Evolutionary conservation across 2,329 filamentous ascomycete genomes (phyloP), one percentile per base, ranked within the genome.

Genomic region (Alternaria consortialis): DNA sequence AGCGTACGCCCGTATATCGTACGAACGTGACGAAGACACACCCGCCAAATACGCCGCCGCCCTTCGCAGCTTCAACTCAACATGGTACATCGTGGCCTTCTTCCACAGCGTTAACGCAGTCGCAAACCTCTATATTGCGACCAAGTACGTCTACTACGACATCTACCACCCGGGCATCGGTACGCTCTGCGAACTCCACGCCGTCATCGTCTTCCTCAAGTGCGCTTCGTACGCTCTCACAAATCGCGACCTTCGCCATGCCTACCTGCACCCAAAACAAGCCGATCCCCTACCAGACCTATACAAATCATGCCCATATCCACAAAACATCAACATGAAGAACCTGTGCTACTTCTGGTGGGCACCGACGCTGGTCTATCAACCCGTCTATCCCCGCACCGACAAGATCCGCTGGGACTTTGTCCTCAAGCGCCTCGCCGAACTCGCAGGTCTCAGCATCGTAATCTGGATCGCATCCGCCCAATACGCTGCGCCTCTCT

Each of bases 291-390:
- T 97, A 4, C 95, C 95, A 1, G 89, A 92, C 37, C 84, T 98
- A 25, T 99, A 98, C 81, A 83, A 85, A 12, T 76, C 87, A 55
- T 97, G 93, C 72, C 92, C 94, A 0, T 99, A 99, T 76, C 95
- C 95, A 0, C 81, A 87, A 48, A 99, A 98, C 78, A 92, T 99
- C 78, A 97, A 93, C 3, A 85, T 97, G 68, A 81, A 85, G 52
- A 99, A 98, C 76, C 83, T 99, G 27, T 88, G 87, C 59, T 99
- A 98, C 81, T 99, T 99, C 79, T 98, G 95, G 94, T 94, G 94
- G 89, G 95, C 94, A 0, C 95, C 95, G 0, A 99, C 95, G 0
- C 85, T 99, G 53, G 91, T 98, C 44, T 99, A 99, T 78, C 95
- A 99, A 81, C 95, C 95, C 1, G 93, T 95, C 13, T 99, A 99